These are phyloP conservation scores for Wickerhamomyces alni DNA, from an alignment of 805 yeast genomes.

Conservation along the genomic window DNA sequence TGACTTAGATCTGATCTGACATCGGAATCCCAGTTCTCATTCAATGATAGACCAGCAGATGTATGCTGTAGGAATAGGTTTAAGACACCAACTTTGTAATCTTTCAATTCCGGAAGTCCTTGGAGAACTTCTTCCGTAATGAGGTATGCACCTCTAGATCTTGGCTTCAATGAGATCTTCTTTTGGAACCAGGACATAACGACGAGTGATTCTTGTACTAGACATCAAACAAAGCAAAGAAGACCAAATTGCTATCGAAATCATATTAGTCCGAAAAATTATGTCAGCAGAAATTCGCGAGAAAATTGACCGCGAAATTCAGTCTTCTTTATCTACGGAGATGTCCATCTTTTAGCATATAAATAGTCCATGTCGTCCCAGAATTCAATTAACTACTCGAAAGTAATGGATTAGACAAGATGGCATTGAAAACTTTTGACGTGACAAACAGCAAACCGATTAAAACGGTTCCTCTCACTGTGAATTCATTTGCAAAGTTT, in stretches of 20 bases:
- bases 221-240: too few species aligned
- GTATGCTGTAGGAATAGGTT: slow-evolving; percentile 74
- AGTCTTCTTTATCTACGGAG: too few species aligned
- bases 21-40: slow-evolving; percentile 78
- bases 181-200: slow-evolving; percentile 51
- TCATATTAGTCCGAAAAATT: too few species aligned
- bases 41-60: slow-evolving; percentile 68
- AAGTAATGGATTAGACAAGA: not conserved
- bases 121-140: slow-evolving; percentile 59
- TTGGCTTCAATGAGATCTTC: slow-evolving; percentile 46
- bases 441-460: slow-evolving; percentile 15
- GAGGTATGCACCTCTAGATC: slow-evolving; percentile 63
- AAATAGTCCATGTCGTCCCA: not conserved
- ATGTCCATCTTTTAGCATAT: not conserved
- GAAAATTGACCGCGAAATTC: not conserved
- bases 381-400: not conserved
- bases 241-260: too few species aligned
- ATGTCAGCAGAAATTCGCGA: not conserved
- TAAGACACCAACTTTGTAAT: slow-evolving; percentile 56
- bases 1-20: slow-evolving; percentile 65
- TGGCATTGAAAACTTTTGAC: slow-evolving; percentile 32
- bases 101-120: slow-evolving; percentile 52
- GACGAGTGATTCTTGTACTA: not conserved
- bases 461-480: slow-evolving; percentile 53
- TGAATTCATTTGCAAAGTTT: slow-evolving; percentile 55